Base-by-base conservation (phyloP, 169 alveolate species). In the Plasmodium ovale region DNA sequence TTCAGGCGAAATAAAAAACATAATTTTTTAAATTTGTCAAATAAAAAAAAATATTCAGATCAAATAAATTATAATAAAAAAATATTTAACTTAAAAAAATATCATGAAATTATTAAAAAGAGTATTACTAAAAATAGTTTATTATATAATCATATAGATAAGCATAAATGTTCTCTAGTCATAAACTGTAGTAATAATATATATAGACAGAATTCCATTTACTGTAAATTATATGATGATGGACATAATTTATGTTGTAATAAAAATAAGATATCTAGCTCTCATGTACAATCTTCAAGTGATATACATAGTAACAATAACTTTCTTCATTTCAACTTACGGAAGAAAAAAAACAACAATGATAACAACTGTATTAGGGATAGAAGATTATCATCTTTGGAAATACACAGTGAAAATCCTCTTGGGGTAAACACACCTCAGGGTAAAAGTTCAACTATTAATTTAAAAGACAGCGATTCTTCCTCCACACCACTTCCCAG, bases 31-130 rank as follows among this genome's bases (percentile, higher is more conserved):
- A 82, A 53, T 12, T 6, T 67, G 53, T 65, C 44, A 1, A 82
- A 59, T 19, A 82, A 60, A 70, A 82, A 67, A 69, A 79, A 79
- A 25, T 64, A 64, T 27, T 79, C 89, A 1, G 89, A 79, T 51
- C 77, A 79, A 69, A 62, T 79, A 16, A 64, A 25, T 37, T 79
- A 79, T 29, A 44, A 64, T 39, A 64, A 21, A 25, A 79, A 62
- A n/a, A n/a, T 79, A 27, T 54, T 49, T 12, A 44, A 79, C 12
- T 79, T 79, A 68, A 65, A 79, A 51, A 64, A 79, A 56, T 68
- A 64, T 23, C 60, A 79, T 31, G 89, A 68, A 65, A 23, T 23
- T 3, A 62, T 79, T 19, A 62, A 79, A 79, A 67, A 62, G 33
- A 82, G 47, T 16, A 47, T 35, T 0, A 64, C 31, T n/a, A 74